Percentiles rank a stretch among this genome's conserved stretches.
Evolutionary conservation across 805 yeast genomes (phyloP).

Genomic region (Wickerhamomyces queroliae): DNA sequence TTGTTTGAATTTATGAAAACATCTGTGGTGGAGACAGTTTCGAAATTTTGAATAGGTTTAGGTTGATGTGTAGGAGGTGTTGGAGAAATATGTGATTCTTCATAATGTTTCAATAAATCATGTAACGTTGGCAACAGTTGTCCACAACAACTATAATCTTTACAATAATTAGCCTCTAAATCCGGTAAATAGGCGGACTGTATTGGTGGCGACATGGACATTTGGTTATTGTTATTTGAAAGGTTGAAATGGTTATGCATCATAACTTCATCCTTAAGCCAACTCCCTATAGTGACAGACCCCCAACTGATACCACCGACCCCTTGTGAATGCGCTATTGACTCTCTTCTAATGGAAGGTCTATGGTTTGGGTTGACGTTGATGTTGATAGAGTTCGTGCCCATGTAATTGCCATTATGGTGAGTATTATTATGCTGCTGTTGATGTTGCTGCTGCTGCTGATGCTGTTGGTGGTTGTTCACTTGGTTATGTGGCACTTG

Average conservation of each 20-base stretch:
- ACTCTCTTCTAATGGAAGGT: conserved; percentile 71
- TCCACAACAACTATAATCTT: conserved; percentile 96
- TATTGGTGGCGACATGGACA: conserved; percentile 49
- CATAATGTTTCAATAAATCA: conserved; percentile 90
- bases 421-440: conserved; percentile 1
- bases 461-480: conserved; percentile 2
- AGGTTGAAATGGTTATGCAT: conserved; percentile 30
- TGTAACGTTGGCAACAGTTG: conserved; percentile 87
- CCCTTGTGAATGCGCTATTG: conserved; percentile 93
- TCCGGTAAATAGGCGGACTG: conserved; percentile 83
- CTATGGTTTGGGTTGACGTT: conserved; percentile 26
- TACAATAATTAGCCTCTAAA: conserved; percentile 92
- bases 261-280: conserved; percentile 93
- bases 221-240: conserved; percentile 10
- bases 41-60: conserved; percentile 58
- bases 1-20: conserved; percentile 56
- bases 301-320: conserved; percentile 99
- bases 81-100: conserved; percentile 83
- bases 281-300: conserved; percentile 86
- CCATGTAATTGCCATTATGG: conserved; percentile 4
- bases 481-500: neutral
- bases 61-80: conserved; percentile 46
- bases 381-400: conserved; percentile 18
- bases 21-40: conserved; percentile 89
- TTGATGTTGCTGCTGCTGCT: conserved; percentile 11